A percentile compares a stretch with the other conserved stretches of the same genome.
Conservation (phyloP, 192 early-diverging fungal species). For the Backusella circina region DNA sequence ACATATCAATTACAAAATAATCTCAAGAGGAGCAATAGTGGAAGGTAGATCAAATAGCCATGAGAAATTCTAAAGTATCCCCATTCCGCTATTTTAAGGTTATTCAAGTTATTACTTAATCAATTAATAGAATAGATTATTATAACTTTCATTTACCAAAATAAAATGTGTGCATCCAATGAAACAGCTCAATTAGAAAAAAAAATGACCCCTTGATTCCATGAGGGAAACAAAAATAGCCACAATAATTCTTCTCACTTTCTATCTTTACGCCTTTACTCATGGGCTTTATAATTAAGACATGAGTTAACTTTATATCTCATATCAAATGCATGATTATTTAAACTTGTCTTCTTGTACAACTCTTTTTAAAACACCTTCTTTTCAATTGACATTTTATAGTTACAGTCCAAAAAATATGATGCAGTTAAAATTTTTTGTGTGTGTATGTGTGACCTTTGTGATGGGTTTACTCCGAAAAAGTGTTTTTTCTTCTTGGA, state of each 20-base stretch:
- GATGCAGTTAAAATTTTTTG: neutral
- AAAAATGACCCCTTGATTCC: neutral
- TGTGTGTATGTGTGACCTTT: neutral
- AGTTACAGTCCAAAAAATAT: neutral
- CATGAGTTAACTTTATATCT: neutral
- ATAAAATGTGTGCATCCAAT: neutral
- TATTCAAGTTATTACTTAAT: neutral
- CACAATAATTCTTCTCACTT: neutral
- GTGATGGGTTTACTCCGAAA: neutral
- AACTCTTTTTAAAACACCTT: slow-evolving; percentile 3
- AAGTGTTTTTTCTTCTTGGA: slow-evolving; percentile 2
- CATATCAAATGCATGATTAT: neutral
- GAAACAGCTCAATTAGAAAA: neutral
- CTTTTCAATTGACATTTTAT: neutral
- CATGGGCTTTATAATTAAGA: neutral
- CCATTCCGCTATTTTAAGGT: neutral
- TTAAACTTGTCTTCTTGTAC: neutral
- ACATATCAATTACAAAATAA: neutral
- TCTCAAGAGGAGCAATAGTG: neutral
- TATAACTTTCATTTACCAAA: neutral
- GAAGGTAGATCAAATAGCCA: neutral
- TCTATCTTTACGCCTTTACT: neutral
- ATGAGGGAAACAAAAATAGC: neutral
- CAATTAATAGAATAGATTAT: neutral
- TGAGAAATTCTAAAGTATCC: neutral